Conservation (phyloP, 257 asterid genomes). For the Solanum chilense region DNA sequence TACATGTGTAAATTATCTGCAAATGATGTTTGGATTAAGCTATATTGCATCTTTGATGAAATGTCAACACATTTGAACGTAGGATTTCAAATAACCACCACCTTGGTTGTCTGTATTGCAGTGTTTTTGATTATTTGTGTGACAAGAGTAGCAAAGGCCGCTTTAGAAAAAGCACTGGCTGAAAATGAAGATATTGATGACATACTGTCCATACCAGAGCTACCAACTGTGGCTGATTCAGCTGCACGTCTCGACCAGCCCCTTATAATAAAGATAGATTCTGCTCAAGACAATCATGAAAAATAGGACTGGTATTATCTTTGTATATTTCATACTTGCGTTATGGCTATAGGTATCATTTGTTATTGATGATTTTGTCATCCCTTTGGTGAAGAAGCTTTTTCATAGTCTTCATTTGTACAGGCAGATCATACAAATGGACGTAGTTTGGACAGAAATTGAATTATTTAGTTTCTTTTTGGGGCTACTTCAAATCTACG, state of each 20-base stretch:
- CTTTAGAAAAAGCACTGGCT: constrained; percentile 18
- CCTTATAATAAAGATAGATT: constrained; percentile 57
- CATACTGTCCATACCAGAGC: neutral
- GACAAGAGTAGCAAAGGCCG: constrained; percentile 14
- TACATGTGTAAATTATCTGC: neutral
- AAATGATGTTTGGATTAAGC: neutral
- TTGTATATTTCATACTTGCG: constrained; percentile 38
- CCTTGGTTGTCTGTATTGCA: constrained; percentile 21
- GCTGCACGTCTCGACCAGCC: constrained; percentile 52
- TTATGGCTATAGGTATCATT: neutral
- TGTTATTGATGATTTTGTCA: neutral
- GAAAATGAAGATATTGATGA: constrained; percentile 18
- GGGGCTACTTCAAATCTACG: neutral
- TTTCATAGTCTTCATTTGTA: constrained; percentile 39
- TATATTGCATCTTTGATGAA: neutral
- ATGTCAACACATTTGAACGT: neutral
- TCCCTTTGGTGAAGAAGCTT: constrained; percentile 12
- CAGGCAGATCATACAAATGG: constrained; percentile 13
- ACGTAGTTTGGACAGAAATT: constrained; percentile 4
- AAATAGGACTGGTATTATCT: constrained; percentile 16
- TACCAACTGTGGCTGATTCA: constrained; percentile 12
- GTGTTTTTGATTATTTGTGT: constrained; percentile 47
- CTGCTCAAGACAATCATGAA: constrained; percentile 41
- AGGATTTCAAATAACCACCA: neutral
- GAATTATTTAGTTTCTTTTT: neutral